Evolutionary conservation across 768 basidiomycete genomes (phyloP), one percentile per base, ranked within the genome.

Genomic region (Arthromyces matolae): DNA sequence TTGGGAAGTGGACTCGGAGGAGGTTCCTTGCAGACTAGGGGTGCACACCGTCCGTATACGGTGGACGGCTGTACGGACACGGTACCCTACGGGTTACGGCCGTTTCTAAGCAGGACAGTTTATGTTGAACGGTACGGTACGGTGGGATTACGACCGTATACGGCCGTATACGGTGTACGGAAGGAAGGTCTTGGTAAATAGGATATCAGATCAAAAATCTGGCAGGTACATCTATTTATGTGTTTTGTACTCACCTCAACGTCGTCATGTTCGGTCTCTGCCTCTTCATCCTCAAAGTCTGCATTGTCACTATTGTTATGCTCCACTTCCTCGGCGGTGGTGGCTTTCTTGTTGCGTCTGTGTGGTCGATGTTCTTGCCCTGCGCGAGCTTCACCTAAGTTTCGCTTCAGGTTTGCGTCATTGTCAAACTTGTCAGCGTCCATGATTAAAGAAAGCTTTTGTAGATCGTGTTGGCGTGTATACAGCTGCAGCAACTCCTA

Each of bases 351-450:
- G n/a, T 24, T 42, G 19, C 8, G 8, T 5, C 13, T 9, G n/a
- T 25, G 33, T 8, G 33, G 7, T 22, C 29, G 23, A 18, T 32
- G 9, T 12, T 5, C 9, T 9, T 24, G 23, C 22, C 12, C 23
- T 31, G 33, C 16, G 18, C 5, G 27, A 16, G 27, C 19, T 23
- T 35, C 12, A 8, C 12, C 16, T 14, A 22, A 44, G n/a, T 44
- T 44, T n/a, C 16, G 20, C 20, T 24, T 34, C 12, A 44, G 42
- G n/a, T 44, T 44, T 13, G 22, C 42, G 4, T 44, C 32, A 24
- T 44, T 12, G 13, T 44, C 6, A n/a, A 44, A 14, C 34, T 44
- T 44, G n/a, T 44, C 42, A 24, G 32, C 23, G 12, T 31, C 42
- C 16, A 33, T 44, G 14, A 44, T 31, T 5, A 9, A n/a, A 8